Evolutionary conservation across 164 flowering plant species (phyloP).

Genomic region (Aristolochia fimbriata): DNA sequence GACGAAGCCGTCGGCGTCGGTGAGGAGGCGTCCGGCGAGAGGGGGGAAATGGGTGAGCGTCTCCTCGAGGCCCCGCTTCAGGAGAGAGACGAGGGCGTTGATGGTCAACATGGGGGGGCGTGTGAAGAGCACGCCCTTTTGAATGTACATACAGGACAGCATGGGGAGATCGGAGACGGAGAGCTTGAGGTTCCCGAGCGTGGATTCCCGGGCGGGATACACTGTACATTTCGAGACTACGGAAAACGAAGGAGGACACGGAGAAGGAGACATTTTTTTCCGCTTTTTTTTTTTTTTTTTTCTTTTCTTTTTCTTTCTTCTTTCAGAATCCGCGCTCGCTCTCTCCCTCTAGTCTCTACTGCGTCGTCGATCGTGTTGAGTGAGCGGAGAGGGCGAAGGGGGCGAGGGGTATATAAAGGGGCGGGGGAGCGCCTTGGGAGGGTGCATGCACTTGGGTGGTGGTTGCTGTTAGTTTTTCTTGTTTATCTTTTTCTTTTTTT

Average conservation of each 20-base stretch:
- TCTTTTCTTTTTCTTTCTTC: no score
- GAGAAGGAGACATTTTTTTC: slow-evolving; percentile 4
- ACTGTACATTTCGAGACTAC: slow-evolving; percentile 46
- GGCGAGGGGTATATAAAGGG: neutral
- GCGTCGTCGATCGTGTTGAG: neutral
- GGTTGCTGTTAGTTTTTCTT: slow-evolving; percentile 2
- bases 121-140: slow-evolving; percentile 62
- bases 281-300: no score
- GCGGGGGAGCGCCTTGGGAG: neutral
- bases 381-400: neutral
- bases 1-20: slow-evolving; percentile 43
- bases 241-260: slow-evolving; percentile 12
- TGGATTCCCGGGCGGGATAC: slow-evolving; percentile 26
- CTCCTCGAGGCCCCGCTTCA: slow-evolving; percentile 38
- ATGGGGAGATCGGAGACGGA: slow-evolving; percentile 85
- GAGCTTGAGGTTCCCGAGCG: slow-evolving; percentile 30
- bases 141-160: slow-evolving; percentile 92
- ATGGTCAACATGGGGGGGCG: slow-evolving; percentile 29
- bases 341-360: neutral
- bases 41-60: slow-evolving; percentile 69
- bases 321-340: neutral
- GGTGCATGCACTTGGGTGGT: slow-evolving; percentile 7
- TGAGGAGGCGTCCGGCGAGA: slow-evolving; percentile 66
- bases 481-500: neutral
- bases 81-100: slow-evolving; percentile 27